Base-by-base conservation (phyloP, 768 basidiomycete species). In the Calocybe gangraenosa region DNA sequence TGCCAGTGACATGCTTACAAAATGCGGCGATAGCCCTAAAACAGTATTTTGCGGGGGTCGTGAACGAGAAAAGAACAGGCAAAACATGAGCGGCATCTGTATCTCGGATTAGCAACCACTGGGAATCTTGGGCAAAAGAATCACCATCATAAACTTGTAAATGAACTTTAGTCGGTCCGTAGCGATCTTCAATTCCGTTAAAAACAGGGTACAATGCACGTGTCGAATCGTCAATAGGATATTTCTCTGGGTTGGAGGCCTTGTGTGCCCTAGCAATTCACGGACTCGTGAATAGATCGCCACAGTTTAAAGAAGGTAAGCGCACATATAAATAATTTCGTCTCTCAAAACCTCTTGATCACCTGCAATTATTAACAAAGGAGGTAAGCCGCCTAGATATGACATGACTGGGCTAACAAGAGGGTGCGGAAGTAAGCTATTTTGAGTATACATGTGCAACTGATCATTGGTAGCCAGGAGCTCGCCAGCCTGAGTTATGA, bases 291-390 rank as follows among this genome's bases (percentile, higher is more conserved):
- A 36, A 45, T 17, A 22, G n/a, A 7, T 22, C 41, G 17, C 11
- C n/a, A 23, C 18, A n/a, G 21, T 32, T 14, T 37, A 1, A 35
- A 36, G 4, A 40, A 47, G 31, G 19, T 33, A 3, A 25, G 73
- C 83, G 50, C 39, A 89, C 91, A 77, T 67, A 58, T 91, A 97
- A 22, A 97, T 79, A 25, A 91, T 82, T 63, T 97, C 95, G 59
- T 98, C 95, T 43, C 93, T 73, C 34, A 97, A 64, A 0, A 95
- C 91, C 66, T 98, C 95, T 55, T 85, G 87, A 45, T 96, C 88
- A 32, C 95, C 83, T 1, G 82, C 87, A 51, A 93, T 81, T 52
- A 99, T 66, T 19, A 92, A 65, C 37, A 98, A 58, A 10, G 96
- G 96, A 1, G 91, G 91, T 0, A 99, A 64, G 2, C 94, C 94